Conservation (phyloP, 129 eudicot species). For the Scalesia atractyloides region DNA sequence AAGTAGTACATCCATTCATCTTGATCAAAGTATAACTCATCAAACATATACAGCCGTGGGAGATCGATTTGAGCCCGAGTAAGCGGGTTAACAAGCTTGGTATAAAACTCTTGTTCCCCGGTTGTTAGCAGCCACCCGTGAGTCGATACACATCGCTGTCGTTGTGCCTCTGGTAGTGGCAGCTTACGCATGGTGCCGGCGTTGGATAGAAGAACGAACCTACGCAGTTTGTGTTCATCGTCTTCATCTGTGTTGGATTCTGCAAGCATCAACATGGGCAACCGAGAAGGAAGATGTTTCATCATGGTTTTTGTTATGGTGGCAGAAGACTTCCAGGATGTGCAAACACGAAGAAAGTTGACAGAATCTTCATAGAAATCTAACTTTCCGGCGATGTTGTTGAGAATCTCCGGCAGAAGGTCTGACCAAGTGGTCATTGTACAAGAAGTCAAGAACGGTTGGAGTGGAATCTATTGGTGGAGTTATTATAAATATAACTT, state of each 20-base stretch:
- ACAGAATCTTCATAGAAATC: slow-evolving; percentile 2
- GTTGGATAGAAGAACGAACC: slow-evolving; percentile 23
- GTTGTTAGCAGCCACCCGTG: slow-evolving; percentile 32
- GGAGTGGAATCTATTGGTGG: neutral
- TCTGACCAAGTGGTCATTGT: slow-evolving; percentile 27
- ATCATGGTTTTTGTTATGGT: slow-evolving; percentile 9
- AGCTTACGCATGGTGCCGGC: slow-evolving; percentile 18
- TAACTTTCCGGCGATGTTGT: slow-evolving; percentile 17
- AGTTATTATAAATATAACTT: neutral
- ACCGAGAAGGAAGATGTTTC: slow-evolving; percentile 23
- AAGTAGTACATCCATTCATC: slow-evolving; percentile 27
- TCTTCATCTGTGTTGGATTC: slow-evolving; percentile 13
- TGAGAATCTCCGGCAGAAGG: slow-evolving; percentile 33
- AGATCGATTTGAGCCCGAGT: slow-evolving; percentile 23
- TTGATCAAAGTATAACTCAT: slow-evolving; percentile 14
- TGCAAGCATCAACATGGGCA: slow-evolving; percentile 30
- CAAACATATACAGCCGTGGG: slow-evolving; percentile 28
- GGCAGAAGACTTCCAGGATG: slow-evolving; percentile 5
- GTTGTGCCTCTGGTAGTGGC: slow-evolving; percentile 21
- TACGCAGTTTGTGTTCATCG: neutral
- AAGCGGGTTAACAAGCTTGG: slow-evolving; percentile 25
- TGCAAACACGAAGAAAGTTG: slow-evolving; percentile 8
- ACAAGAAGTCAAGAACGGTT: neutral
- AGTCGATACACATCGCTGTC: slow-evolving; percentile 26
- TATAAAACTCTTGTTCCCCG: slow-evolving; percentile 21